These are phyloP conservation scores for Debaryomyces hansenii DNA, from an alignment of 805 yeast species.

Conservation along the genomic window DNA sequence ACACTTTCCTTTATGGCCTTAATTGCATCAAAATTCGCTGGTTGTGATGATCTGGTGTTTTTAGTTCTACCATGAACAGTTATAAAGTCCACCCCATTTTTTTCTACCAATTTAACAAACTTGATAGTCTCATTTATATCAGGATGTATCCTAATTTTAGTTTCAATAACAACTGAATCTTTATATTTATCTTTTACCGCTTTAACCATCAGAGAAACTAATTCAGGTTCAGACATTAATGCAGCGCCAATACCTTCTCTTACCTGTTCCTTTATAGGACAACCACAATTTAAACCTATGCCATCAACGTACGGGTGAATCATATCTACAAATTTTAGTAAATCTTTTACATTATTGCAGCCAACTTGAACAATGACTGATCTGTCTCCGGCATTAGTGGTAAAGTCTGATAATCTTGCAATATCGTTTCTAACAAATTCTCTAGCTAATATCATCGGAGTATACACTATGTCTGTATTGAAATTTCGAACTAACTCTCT, in stretches of 20 bases:
- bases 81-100: slow-evolving; percentile 88
- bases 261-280: slow-evolving; percentile 94
- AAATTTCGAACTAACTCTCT: slow-evolving; percentile 72
- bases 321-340: slow-evolving; percentile 82
- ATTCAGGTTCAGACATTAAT: slow-evolving; percentile 77
- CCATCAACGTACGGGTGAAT: slow-evolving; percentile 91
- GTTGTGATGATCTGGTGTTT: slow-evolving; percentile 78
- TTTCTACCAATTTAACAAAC: slow-evolving; percentile 73
- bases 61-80: slow-evolving; percentile 93
- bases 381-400: slow-evolving; percentile 70
- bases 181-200: slow-evolving; percentile 81
- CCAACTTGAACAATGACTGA: slow-evolving; percentile 90
- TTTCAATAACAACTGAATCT: slow-evolving; percentile 72
- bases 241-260: slow-evolving; percentile 98
- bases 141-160: slow-evolving; percentile 85
- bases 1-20: slow-evolving; percentile 56
- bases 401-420: slow-evolving; percentile 83
- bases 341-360: slow-evolving; percentile 77
- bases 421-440: slow-evolving; percentile 84
- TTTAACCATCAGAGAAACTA: slow-evolving; percentile 78
- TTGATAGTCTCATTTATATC: slow-evolving; percentile 70
- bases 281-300: slow-evolving; percentile 93
- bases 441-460: slow-evolving; percentile 95
- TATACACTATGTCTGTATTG: slow-evolving; percentile 78
- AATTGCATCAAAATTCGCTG: slow-evolving; percentile 84